phyloP scores from a whole-genome alignment of 2,329 filamentous ascomycete genomes.

The Raffaelea deltoideospora region DNA sequence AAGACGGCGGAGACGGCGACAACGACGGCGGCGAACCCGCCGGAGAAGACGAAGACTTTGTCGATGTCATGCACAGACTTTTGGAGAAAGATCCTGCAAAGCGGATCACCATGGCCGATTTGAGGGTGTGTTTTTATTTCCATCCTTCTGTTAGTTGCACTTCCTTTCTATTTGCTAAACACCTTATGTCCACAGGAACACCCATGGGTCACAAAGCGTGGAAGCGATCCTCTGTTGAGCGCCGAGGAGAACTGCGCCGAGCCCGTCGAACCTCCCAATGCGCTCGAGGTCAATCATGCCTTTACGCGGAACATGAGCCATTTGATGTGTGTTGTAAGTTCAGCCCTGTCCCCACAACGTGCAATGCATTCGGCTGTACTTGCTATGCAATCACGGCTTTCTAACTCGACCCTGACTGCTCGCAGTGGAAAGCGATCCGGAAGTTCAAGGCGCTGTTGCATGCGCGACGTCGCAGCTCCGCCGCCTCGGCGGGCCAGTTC shows the following conservation, averaged over 20 bases:
- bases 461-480: constrained; percentile 16
- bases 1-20: too few species aligned
- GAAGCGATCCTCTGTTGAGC: constrained; percentile 62
- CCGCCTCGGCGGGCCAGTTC: neutral
- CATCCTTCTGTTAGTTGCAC: neutral
- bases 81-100: constrained; percentile 75
- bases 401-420: neutral
- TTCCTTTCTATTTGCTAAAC: neutral
- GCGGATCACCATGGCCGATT: constrained; percentile 66
- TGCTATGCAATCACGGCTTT: neutral
- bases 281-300: constrained; percentile 77
- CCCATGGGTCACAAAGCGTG: constrained; percentile 78
- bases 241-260: constrained; percentile 75
- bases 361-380: neutral
- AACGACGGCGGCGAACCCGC: too few species aligned
- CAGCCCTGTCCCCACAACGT: neutral
- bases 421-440: constrained; percentile 73
- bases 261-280: constrained; percentile 68
- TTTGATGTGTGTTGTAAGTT: constrained; percentile 63
- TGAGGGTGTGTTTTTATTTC: constrained; percentile 47
- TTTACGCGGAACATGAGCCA: constrained; percentile 84
- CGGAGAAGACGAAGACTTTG: constrained; percentile 52
- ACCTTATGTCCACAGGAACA: constrained; percentile 48
- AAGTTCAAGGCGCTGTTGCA: constrained; percentile 65
- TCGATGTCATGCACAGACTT: constrained; percentile 56